These are phyloP conservation scores for Incumbomyces lentus DNA, from an alignment of 2,329 filamentous ascomycete species.

Conservation along the genomic window DNA sequence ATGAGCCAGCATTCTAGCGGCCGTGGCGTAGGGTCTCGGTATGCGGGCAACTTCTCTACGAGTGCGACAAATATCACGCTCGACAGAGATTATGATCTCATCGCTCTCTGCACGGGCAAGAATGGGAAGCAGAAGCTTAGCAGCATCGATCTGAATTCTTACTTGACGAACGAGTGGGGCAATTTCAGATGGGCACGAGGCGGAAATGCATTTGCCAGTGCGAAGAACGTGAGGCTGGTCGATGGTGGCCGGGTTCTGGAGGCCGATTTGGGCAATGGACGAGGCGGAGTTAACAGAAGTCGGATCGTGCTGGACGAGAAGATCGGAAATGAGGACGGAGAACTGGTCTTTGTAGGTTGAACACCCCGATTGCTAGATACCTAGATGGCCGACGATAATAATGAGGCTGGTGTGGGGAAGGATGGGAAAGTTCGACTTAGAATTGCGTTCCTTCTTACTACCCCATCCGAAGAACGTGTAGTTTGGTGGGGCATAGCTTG, in stretches of 20 bases:
- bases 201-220: conserved; percentile 29
- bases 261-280: conserved; percentile 17
- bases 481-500: no score
- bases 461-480: no score
- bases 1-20: conserved; percentile 7
- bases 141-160: conserved; percentile 28
- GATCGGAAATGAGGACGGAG: conserved; percentile 30
- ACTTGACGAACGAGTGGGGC: conserved; percentile 30
- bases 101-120: conserved; percentile 26
- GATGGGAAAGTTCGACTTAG: no score
- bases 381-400: no score
- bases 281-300: conserved; percentile 18
- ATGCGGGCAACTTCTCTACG: conserved; percentile 30
- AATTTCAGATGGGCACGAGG: conserved; percentile 26
- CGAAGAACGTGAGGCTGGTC: conserved; percentile 18
- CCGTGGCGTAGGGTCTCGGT: neutral
- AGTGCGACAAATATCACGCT: conserved; percentile 26
- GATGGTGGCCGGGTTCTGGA: conserved; percentile 16
- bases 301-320: conserved; percentile 29
- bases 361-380: no score
- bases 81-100: conserved; percentile 27
- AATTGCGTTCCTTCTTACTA: no score
- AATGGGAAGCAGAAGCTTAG: conserved; percentile 26
- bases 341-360: conserved; percentile 21
- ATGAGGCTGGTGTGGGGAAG: no score